phyloP scores from a whole-genome alignment of 208 protist species.

The Crithidia fasciculata region DNA sequence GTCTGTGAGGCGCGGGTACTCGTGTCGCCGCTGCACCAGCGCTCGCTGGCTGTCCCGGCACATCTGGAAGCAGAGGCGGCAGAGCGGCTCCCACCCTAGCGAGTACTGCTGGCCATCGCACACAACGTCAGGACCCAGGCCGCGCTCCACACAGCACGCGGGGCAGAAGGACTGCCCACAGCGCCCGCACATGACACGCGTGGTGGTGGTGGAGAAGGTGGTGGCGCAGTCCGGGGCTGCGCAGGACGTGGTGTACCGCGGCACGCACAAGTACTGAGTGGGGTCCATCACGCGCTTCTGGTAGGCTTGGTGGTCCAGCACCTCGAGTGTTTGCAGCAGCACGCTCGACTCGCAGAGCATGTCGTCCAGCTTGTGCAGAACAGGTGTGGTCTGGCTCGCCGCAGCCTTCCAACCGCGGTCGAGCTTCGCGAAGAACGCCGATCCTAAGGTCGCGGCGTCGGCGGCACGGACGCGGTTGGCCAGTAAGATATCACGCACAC shows the following conservation, averaged over 20 bases:
- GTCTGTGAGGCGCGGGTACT: conserved; percentile 23
- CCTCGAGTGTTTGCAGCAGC: conserved; percentile 38
- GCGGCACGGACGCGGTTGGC: conserved; percentile 27
- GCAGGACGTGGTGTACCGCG: conserved; percentile 44
- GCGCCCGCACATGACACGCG: conserved; percentile 62
- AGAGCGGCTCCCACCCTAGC: conserved; percentile 72
- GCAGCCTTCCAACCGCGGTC: conserved; percentile 16
- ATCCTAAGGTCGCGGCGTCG: conserved; percentile 20
- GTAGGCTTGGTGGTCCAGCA: conserved; percentile 48
- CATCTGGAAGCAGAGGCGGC: conserved; percentile 50
- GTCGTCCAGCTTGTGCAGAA: conserved; percentile 36
- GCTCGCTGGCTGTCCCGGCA: conserved; percentile 41
- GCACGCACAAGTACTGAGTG: conserved; percentile 41
- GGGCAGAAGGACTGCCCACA: conserved; percentile 83
- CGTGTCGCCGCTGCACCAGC: conserved; percentile 19
- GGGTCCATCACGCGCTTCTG: conserved; percentile 43
- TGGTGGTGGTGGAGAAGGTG: conserved; percentile 46
- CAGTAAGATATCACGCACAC: conserved; percentile 50
- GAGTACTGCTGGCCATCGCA: conserved; percentile 36
- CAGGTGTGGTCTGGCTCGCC: conserved; percentile 13
- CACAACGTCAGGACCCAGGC: conserved; percentile 50
- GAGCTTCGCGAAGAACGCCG: conserved; percentile 26
- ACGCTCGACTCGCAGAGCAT: conserved; percentile 41
- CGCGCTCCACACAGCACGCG: conserved; percentile 53
- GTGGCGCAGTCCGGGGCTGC: conserved; percentile 37